phyloP scores from a whole-genome alignment of 345 rosid species.

The Eucalyptus sp. region DNA sequence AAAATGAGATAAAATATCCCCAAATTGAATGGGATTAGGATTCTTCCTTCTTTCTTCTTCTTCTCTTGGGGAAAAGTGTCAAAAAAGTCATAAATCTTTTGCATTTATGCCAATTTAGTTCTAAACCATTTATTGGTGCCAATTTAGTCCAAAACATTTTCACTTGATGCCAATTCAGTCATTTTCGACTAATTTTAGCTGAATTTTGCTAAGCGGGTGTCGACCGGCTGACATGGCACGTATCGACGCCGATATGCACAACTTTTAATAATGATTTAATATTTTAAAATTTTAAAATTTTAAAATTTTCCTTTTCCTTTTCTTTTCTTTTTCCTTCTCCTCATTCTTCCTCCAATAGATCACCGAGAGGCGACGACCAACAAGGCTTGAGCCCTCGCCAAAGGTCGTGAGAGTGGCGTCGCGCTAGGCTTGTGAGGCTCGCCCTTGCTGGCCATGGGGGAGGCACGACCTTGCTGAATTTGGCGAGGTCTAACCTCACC shows the following conservation, averaged over 20 bases:
- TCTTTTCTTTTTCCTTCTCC: no score
- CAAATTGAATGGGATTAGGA: no score
- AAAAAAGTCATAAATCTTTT: fast-evolving
- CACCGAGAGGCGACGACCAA: fast-evolving
- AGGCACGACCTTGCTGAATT: fast-evolving
- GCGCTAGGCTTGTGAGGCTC: fast-evolving
- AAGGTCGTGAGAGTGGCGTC: fast-evolving
- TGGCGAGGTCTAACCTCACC: no score
- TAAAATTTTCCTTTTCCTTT: no score
- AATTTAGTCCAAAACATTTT: no score
- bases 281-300: no score
- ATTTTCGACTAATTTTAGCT: fast-evolving
- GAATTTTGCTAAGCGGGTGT: fast-evolving
- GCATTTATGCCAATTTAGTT: no score
- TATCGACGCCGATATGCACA: fast-evolving
- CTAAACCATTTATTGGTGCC: fast-evolving
- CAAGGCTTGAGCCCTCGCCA: fast-evolving
- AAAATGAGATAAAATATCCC: no score
- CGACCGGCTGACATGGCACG: fast-evolving
- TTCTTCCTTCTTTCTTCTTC: no score
- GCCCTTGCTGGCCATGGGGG: fast-evolving
- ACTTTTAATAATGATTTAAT: no score
- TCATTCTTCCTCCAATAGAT: fast-evolving
- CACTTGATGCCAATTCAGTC: fast-evolving
- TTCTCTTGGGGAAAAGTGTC: no score